These are phyloP conservation scores for Cavenderia fasciculata DNA, from an alignment of 78 protist species.

Conservation along the genomic window DNA sequence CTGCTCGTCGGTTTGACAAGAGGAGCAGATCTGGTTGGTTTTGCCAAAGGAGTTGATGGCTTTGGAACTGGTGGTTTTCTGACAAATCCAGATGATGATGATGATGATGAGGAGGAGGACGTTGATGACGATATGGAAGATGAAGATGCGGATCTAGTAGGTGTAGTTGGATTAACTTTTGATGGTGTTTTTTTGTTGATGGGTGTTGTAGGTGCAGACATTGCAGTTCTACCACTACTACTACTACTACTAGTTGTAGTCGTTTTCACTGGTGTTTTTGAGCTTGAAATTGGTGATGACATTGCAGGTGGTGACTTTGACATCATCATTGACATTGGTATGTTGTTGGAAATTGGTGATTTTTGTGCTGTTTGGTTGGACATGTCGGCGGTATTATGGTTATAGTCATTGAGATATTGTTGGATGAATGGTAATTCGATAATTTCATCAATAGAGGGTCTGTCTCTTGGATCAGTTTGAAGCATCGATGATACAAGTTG, in stretches of 20 bases:
- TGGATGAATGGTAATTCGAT: slow-evolving; percentile 54
- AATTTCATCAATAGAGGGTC: slow-evolving; percentile 84
- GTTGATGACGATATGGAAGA: slow-evolving; percentile 1
- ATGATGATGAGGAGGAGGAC: background rate
- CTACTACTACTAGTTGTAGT: background rate
- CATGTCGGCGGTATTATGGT: background rate
- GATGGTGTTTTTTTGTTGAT: background rate
- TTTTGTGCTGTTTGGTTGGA: background rate
- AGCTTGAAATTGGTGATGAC: background rate
- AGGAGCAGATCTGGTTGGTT: background rate
- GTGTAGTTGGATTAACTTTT: background rate
- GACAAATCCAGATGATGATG: background rate
- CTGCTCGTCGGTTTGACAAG: no score
- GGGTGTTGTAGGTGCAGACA: background rate
- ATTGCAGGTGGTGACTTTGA: background rate
- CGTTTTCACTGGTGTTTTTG: background rate
- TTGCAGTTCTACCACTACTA: background rate
- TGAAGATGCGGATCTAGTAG: background rate
- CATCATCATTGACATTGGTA: slow-evolving; percentile 48
- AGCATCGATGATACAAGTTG: slow-evolving; percentile 78
- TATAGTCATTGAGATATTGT: slow-evolving; percentile 16
- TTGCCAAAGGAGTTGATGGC: background rate
- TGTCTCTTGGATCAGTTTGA: slow-evolving; percentile 65
- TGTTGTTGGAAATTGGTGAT: background rate
- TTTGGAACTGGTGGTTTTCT: background rate